phyloP scores from a whole-genome alignment of 1,284 basidiomycete species.

The Sporisorium sorghi region DNA sequence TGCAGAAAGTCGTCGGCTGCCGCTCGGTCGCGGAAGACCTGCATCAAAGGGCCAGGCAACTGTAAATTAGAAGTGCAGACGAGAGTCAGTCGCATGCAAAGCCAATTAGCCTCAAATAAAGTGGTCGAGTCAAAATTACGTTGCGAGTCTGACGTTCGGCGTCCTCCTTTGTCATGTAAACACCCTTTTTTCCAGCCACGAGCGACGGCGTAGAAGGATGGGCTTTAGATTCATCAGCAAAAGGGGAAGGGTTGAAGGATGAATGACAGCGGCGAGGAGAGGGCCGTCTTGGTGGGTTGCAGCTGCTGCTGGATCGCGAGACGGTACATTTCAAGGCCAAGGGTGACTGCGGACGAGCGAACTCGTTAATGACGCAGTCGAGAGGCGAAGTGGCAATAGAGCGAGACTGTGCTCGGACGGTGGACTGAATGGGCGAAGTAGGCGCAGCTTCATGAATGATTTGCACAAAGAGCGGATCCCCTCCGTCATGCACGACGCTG shows the following conservation, averaged over 20 bases:
- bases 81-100: neutral
- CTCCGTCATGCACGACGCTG: slow-evolving; percentile 13
- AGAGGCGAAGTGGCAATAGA: slow-evolving; percentile 12
- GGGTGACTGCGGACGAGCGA: slow-evolving; percentile 20
- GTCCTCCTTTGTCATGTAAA: slow-evolving; percentile 42
- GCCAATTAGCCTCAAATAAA: neutral
- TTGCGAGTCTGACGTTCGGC: slow-evolving; percentile 46
- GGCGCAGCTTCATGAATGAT: slow-evolving; percentile 13
- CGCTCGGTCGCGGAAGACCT: slow-evolving; percentile 33
- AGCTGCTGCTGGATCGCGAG: slow-evolving; percentile 5
- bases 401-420: slow-evolving; percentile 19
- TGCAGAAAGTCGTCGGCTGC: slow-evolving; percentile 38
- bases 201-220: slow-evolving; percentile 41
- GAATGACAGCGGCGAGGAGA: slow-evolving; percentile 13
- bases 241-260: neutral
- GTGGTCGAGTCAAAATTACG: slow-evolving; percentile 15
- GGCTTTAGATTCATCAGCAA: neutral
- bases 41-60: slow-evolving; percentile 48
- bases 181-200: slow-evolving; percentile 55
- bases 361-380: slow-evolving; percentile 3
- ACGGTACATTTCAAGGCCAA: slow-evolving; percentile 17
- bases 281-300: slow-evolving; percentile 9
- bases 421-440: slow-evolving; percentile 15
- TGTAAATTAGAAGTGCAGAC: neutral
- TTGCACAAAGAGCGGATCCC: slow-evolving; percentile 31